These are phyloP conservation scores for Fulvia fulva DNA, from an alignment of 2,329 filamentous ascomycete genomes.

Conservation along the genomic window DNA sequence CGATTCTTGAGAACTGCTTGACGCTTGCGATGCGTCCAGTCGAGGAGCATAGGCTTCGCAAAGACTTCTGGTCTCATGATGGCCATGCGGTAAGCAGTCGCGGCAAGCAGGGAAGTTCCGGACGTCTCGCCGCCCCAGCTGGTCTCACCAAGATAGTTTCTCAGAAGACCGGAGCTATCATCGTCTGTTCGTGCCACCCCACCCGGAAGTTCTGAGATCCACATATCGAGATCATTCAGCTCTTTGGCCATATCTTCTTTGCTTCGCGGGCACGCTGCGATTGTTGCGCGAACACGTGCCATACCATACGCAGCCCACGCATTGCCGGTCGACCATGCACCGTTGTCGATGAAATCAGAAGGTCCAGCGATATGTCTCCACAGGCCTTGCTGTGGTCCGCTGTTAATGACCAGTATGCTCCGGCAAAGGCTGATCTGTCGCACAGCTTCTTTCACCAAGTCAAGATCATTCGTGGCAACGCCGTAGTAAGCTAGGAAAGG, in stretches of 20 bases:
- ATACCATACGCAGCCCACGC: conserved; percentile 49
- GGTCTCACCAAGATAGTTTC: conserved; percentile 41
- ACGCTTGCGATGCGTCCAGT: conserved; percentile 44
- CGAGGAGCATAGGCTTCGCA: conserved; percentile 31
- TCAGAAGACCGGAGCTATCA: conserved; percentile 39
- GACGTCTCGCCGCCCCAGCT: conserved; percentile 47
- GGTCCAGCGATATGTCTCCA: conserved; percentile 48
- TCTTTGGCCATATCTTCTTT: conserved; percentile 19
- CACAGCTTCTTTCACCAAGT: conserved; percentile 36
- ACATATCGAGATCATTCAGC: conserved; percentile 29
- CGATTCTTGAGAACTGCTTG: conserved; percentile 35
- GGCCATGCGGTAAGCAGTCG: conserved; percentile 46
- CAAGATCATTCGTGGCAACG: conserved; percentile 36
- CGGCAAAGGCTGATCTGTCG: conserved; percentile 42
- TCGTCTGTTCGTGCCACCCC: conserved; percentile 34
- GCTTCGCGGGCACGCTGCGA: conserved; percentile 33
- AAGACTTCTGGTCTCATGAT: conserved; percentile 39
- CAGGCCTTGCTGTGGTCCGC: conserved; percentile 26
- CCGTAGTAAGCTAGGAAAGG: conserved; percentile 48
- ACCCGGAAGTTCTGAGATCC: conserved; percentile 38
- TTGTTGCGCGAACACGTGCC: conserved; percentile 44
- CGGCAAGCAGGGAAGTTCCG: conserved; percentile 46
- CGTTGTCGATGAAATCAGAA: conserved; percentile 33
- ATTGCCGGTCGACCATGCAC: conserved; percentile 48
- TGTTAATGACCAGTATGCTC: conserved; percentile 35